phyloP scores from a whole-genome alignment of 192 early-diverging fungal genomes.

The Rhizophlyctis rosea region DNA sequence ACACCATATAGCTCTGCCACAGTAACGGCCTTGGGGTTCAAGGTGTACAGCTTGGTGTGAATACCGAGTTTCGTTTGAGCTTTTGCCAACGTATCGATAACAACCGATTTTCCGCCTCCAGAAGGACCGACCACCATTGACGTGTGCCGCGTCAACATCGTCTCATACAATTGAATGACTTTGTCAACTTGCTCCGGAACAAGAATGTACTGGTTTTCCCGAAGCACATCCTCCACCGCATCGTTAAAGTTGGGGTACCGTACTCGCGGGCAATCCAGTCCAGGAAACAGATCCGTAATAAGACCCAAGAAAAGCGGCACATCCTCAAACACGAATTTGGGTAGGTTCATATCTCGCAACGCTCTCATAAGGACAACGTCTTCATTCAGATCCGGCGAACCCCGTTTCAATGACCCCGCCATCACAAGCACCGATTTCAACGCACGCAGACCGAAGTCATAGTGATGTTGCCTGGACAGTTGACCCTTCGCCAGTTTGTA shows the following conservation, averaged over 20 bases:
- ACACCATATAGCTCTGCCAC: slow-evolving; percentile 61
- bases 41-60: slow-evolving; percentile 52
- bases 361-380: slow-evolving; percentile 63
- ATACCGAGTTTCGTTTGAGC: slow-evolving; percentile 60
- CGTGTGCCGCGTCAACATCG: slow-evolving; percentile 60
- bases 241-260: slow-evolving; percentile 64
- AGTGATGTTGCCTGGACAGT: slow-evolving; percentile 61
- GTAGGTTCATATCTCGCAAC: slow-evolving; percentile 60
- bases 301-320: slow-evolving; percentile 59
- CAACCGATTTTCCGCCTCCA: slow-evolving; percentile 59
- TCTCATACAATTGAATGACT: slow-evolving; percentile 61
- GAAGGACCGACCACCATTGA: slow-evolving; percentile 60
- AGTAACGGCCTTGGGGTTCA: slow-evolving; percentile 61
- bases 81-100: slow-evolving; percentile 57
- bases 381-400: slow-evolving; percentile 57
- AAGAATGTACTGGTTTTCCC: slow-evolving; percentile 51
- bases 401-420: slow-evolving; percentile 59
- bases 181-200: slow-evolving; percentile 63
- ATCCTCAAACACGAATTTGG: slow-evolving; percentile 65
- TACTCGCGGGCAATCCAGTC: slow-evolving; percentile 60
- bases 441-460: slow-evolving; percentile 59
- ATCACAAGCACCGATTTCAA: slow-evolving; percentile 60
- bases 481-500: slow-evolving; percentile 61
- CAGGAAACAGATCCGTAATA: slow-evolving; percentile 58
- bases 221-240: slow-evolving; percentile 56